Evolutionary conservation across 441 rosid genomes (phyloP).

Genomic region (Populus hybrid): DNA sequence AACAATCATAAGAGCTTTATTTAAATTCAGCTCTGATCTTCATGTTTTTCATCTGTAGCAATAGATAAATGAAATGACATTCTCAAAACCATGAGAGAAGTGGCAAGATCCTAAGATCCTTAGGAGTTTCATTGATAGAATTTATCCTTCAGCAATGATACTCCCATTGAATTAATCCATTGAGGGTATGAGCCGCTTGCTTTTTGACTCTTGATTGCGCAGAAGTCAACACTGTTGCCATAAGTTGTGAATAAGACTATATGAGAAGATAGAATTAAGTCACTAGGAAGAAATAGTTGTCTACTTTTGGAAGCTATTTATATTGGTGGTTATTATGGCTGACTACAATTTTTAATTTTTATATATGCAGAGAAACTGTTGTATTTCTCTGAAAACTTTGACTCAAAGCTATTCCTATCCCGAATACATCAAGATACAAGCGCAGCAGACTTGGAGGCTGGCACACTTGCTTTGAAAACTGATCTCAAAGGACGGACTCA

Average conservation of each 20-base stretch:
- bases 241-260: not conserved
- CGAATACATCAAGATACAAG: constrained; percentile 79
- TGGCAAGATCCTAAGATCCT: not conserved
- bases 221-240: not conserved
- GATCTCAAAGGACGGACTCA: constrained; percentile 91
- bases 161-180: not conserved
- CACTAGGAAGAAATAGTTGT: not conserved
- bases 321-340: constrained; percentile 2
- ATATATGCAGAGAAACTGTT: constrained; percentile 77
- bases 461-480: constrained; percentile 91
- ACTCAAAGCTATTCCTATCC: constrained; percentile 87
- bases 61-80: not conserved
- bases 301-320: not conserved
- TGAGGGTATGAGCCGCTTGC: not conserved
- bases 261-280: not conserved
- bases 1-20: not conserved
- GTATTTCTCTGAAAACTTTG: constrained; percentile 87
- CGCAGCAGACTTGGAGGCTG: constrained; percentile 85
- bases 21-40: not conserved
- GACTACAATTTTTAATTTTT: constrained; percentile 9
- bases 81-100: not conserved
- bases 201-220: not conserved
- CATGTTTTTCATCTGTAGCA: not conserved
- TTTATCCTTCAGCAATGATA: not conserved
- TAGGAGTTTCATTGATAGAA: not conserved